Conservation (phyloP, 139 green algal genomes). For the Chlorella vulgaris region DNA sequence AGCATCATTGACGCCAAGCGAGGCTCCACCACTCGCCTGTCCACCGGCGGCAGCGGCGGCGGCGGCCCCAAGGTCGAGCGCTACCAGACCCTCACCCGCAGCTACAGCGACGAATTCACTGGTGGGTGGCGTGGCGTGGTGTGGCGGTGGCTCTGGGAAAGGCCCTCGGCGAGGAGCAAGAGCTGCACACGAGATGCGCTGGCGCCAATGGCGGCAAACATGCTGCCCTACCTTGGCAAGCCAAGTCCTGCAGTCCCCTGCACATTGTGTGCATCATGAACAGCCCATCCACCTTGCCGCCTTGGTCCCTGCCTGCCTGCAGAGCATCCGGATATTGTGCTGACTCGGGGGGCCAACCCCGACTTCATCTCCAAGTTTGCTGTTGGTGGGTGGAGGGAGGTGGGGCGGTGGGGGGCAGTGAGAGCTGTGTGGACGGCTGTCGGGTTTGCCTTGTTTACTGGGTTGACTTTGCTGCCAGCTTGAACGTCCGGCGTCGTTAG, state of each 20-base stretch:
- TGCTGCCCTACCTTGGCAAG: too few relatives aligned
- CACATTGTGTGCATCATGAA: neutral
- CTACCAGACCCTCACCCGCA: slow-evolving; percentile 15
- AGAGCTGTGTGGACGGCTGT: neutral
- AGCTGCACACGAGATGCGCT: neutral
- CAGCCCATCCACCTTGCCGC: neutral
- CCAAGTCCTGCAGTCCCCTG: neutral
- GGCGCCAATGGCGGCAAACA: too few relatives aligned
- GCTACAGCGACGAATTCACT: slow-evolving; percentile 9
- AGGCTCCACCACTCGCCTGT: too few relatives aligned
- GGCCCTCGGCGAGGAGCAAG: neutral
- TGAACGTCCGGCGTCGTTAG: too few relatives aligned
- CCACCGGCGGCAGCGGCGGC: neutral
- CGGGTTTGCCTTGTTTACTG: neutral
- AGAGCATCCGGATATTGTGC: slow-evolving; percentile 79
- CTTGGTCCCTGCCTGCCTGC: slow-evolving; percentile 17
- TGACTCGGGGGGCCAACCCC: slow-evolving; percentile 57
- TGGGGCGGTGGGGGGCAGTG: neutral
- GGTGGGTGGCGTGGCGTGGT: slow-evolving; percentile 6
- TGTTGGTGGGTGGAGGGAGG: slow-evolving; percentile 10
- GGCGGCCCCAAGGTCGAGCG: neutral
- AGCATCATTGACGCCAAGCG: neutral
- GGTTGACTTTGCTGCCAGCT: too few relatives aligned
- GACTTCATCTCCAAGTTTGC: slow-evolving; percentile 70
- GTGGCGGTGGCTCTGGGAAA: too few relatives aligned